phyloP scores from a whole-genome alignment of 176 grass and related monocot species.

The Eremochloa ophiuroides region DNA sequence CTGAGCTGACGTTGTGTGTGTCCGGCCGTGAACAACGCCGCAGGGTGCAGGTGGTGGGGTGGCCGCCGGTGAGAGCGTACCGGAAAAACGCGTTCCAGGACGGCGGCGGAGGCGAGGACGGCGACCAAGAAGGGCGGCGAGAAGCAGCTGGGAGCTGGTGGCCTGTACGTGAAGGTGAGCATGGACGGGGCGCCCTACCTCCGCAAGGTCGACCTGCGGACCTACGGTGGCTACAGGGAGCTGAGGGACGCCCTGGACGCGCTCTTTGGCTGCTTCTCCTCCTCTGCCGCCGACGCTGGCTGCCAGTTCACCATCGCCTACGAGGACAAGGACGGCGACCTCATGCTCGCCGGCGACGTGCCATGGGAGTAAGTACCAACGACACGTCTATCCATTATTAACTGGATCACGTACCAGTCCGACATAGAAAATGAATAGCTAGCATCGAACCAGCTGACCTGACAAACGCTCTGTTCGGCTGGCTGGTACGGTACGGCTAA shows the following conservation, averaged over 20 bases:
- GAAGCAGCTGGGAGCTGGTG: neutral
- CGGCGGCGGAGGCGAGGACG: neutral
- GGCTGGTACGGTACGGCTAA: too few species aligned
- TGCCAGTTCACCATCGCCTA: conserved; percentile 48
- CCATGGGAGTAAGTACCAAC: conserved; percentile 59
- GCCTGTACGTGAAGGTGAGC: conserved; percentile 62
- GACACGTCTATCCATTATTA: neutral
- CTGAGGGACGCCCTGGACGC: conserved; percentile 38
- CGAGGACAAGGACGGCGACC: conserved; percentile 77
- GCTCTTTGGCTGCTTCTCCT: conserved; percentile 61
- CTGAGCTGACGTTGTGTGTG: neutral
- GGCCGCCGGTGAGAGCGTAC: conserved; percentile 63
- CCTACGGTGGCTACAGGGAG: conserved; percentile 54
- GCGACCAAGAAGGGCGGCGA: neutral
- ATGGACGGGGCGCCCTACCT: conserved; percentile 75
- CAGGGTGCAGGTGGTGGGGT: conserved; percentile 72
- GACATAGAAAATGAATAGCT: too few species aligned
- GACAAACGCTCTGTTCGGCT: too few species aligned
- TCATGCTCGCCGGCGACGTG: conserved; percentile 81
- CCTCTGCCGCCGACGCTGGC: neutral
- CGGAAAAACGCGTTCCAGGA: conserved; percentile 53
- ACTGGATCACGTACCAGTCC: neutral
- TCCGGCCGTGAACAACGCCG: neutral
- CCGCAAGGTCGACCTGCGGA: conserved; percentile 63
- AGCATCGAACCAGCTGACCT: too few species aligned